These are phyloP conservation scores for Viola odorata DNA, from an alignment of 345 rosid species.

Conservation along the genomic window DNA sequence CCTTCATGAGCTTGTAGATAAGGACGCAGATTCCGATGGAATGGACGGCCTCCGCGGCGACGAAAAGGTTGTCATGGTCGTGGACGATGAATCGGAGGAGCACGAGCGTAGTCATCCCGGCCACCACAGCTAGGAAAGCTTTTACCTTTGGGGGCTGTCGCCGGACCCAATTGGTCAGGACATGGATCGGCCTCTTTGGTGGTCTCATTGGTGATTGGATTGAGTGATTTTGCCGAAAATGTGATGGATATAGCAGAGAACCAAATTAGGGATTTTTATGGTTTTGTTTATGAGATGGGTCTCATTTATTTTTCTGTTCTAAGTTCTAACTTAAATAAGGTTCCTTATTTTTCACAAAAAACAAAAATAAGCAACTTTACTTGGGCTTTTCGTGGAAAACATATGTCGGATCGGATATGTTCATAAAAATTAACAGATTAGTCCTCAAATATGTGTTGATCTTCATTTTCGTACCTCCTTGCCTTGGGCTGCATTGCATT, in stretches of 20 bases:
- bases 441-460: too few species aligned
- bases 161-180: slow-evolving; percentile 74
- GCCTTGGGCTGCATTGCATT: too few species aligned
- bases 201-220: slow-evolving; percentile 44
- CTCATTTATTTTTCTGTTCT: neutral
- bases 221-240: neutral
- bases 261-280: neutral
- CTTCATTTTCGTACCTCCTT: too few species aligned
- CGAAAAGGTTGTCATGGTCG: slow-evolving; percentile 98
- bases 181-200: slow-evolving; percentile 61
- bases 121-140: slow-evolving; percentile 83
- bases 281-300: neutral
- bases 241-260: neutral
- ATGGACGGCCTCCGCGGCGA: slow-evolving; percentile 97
- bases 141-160: slow-evolving; percentile 97
- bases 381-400: too few species aligned
- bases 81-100: slow-evolving; percentile 86
- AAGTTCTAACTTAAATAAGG: too few species aligned
- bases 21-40: slow-evolving; percentile 91
- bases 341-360: too few species aligned
- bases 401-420: too few species aligned
- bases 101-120: slow-evolving; percentile 87
- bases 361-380: too few species aligned
- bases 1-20: slow-evolving; percentile 90
- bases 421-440: too few species aligned